A percentile compares a stretch with the other conserved stretches of the same genome.
Conservation (phyloP, 73 alveolate genomes). For the Blepharisma japonicum region DNA sequence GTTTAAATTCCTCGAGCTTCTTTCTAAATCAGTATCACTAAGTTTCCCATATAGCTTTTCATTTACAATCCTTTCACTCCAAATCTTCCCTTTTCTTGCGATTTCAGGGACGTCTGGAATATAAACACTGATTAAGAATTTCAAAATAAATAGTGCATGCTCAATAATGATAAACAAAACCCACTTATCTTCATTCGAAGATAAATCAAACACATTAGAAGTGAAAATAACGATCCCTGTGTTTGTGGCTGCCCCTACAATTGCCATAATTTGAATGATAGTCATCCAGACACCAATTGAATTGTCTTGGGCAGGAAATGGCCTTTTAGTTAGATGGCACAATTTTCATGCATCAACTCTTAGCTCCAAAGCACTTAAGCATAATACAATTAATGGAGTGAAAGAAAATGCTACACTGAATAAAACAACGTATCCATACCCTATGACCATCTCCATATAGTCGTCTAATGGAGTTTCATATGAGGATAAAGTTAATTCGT, state of each 20-base stretch:
- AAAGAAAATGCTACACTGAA: conserved; percentile 27
- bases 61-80: conserved; percentile 8
- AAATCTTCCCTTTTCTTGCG: neutral
- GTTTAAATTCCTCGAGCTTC: neutral
- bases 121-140: neutral
- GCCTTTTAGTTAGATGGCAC: conserved; percentile 11
- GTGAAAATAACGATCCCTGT: conserved; percentile 6
- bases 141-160: conserved; percentile 18
- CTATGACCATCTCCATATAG: conserved; percentile 28
- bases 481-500: neutral
- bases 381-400: conserved; percentile 20
- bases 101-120: conserved; percentile 10
- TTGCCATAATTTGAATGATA: conserved; percentile 1
- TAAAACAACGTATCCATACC: conserved; percentile 26
- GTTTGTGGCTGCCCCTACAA: conserved; percentile 24
- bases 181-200: conserved; percentile 4
- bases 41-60: conserved; percentile 1
- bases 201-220: conserved; percentile 1
- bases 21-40: conserved; percentile 3
- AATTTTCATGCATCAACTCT: conserved; percentile 23
- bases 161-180: conserved; percentile 6
- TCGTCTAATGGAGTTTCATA: conserved; percentile 26
- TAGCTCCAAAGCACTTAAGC: neutral
- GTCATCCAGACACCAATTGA: conserved; percentile 9
- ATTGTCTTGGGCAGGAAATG: conserved; percentile 24